Evolutionary conservation across 305 asterid genomes (phyloP).

Genomic region (Ajuga reptans): DNA sequence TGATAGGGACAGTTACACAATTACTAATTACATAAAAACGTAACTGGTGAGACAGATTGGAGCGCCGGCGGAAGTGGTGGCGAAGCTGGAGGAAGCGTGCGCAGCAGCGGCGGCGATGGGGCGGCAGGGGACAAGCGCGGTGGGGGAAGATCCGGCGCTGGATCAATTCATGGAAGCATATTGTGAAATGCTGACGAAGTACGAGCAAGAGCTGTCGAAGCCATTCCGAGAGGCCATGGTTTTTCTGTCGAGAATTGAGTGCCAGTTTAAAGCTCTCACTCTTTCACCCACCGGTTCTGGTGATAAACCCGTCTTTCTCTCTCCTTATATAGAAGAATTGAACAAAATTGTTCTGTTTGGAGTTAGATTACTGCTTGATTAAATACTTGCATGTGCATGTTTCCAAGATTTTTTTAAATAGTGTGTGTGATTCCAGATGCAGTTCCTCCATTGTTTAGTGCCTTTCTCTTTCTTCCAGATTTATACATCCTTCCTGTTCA

Average conservation of each 20-base stretch:
- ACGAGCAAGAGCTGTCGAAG: slow-evolving; percentile 84
- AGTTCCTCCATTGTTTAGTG: slow-evolving; percentile 29
- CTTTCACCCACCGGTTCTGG: slow-evolving; percentile 63
- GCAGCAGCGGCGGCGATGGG: slow-evolving; percentile 49
- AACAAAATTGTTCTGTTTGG: neutral
- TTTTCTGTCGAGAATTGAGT: slow-evolving; percentile 71
- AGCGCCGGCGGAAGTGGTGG: slow-evolving; percentile 93
- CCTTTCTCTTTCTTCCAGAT: slow-evolving; percentile 32
- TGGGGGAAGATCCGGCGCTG: slow-evolving; percentile 84
- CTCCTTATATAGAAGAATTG: neutral
- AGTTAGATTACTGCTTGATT: slow-evolving; percentile 24
- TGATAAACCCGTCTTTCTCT: slow-evolving; percentile 18
- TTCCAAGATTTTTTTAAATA: slow-evolving; percentile 36
- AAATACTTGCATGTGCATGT: slow-evolving; percentile 53
- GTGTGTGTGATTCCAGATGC: slow-evolving; percentile 29
- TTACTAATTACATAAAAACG: no score
- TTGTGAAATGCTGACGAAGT: slow-evolving; percentile 83
- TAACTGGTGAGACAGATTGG: slow-evolving; percentile 54
- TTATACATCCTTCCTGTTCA: neutral
- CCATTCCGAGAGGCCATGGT: slow-evolving; percentile 94
- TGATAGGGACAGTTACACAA: no score
- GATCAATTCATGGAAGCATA: slow-evolving; percentile 98
- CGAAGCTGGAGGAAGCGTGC: slow-evolving; percentile 72
- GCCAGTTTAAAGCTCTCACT: slow-evolving; percentile 67
- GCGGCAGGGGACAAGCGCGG: slow-evolving; percentile 31